Base-by-base conservation (phyloP, 805 yeast species). In the Ogataea dorogensis region DNA sequence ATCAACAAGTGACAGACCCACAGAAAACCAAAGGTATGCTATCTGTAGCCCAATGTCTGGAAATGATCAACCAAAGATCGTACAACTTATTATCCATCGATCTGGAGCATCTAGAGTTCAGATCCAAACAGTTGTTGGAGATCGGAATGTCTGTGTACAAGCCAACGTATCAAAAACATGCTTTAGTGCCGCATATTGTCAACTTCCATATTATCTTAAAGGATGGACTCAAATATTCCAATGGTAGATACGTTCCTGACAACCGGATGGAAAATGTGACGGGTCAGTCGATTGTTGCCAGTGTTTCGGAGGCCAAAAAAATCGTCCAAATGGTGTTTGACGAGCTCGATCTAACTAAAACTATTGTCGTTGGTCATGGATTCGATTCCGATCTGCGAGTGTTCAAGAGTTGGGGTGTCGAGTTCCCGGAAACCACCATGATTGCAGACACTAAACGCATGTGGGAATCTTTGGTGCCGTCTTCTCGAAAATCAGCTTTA, bases 101-200 rank as follows among this genome's bases (percentile, higher is more conserved):
- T 38, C 31, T 57, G 17, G 64, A 59, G 38, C 30, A 44, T 42
- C 27, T 28, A 24, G 49, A 40, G 28, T 27, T 26, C 27, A 22
- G 25, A 5, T 38, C 39, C 35, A 29, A 42, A 11, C 40, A 44
- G 33, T 41, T 58, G n/a, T 46, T 50, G 5, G 64, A 59, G 31
- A 41, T 58, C 15, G 64, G 64, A 3, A 24, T 58, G 12, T 50
- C 56, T 2, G 35, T 58, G 8, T 59, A 59, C 32, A 55, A 56
- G 16, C 64, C 64, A 11, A 16, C 31, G 6, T 51, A 57, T 27
- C 64, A 59, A 38, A 44, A 36, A 12, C 28, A 42, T 21, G 42
- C 63, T 7, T 28, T 54, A 5, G 44, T 56, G 31, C 67, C 67
- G 3, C 61, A 61, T 40, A 48, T 58, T 21, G 26, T 49, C 12